phyloP scores from a whole-genome alignment of 202 grass and related monocot genomes.

The Panicum hallii region DNA sequence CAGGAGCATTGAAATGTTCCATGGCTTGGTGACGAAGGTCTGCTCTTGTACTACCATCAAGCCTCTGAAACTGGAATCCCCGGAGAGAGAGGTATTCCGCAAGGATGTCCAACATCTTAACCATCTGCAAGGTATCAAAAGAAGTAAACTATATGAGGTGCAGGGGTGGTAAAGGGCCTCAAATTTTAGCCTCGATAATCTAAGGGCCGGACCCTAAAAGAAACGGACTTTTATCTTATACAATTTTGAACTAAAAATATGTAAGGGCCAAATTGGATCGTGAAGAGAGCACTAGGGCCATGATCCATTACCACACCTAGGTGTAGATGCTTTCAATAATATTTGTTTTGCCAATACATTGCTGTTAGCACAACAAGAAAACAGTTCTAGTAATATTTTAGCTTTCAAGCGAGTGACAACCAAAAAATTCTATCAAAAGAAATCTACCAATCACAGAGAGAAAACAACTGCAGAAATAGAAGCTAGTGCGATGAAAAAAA shows the following conservation, averaged over 20 bases:
- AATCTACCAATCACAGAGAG: slow-evolving; percentile 1
- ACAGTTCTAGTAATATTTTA: neutral
- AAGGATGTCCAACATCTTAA: slow-evolving; percentile 99
- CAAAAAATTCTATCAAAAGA: slow-evolving; percentile 3
- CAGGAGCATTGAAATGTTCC: slow-evolving; percentile 99
- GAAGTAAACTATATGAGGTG: slow-evolving; percentile 1
- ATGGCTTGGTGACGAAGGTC: slow-evolving; percentile 99
- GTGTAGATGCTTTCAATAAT: neutral
- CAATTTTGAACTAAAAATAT: too few species aligned
- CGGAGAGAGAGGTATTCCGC: slow-evolving; percentile 92
- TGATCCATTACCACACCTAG: too few species aligned
- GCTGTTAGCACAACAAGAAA: slow-evolving; percentile 19
- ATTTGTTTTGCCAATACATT: slow-evolving; percentile 6
- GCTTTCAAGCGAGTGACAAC: neutral
- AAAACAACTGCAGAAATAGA: neutral
- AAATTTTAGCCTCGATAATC: too few species aligned
- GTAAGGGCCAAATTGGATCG: too few species aligned
- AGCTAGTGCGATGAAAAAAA: neutral
- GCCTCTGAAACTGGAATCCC: slow-evolving; percentile 98
- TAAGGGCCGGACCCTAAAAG: too few species aligned
- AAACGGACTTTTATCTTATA: too few species aligned
- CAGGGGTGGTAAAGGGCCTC: too few species aligned
- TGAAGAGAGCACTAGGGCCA: too few species aligned
- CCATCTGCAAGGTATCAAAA: slow-evolving; percentile 71
- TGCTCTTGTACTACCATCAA: slow-evolving; percentile 97